Base-by-base conservation (phyloP, 805 yeast genomes). In the Lipomyces sp. region DNA sequence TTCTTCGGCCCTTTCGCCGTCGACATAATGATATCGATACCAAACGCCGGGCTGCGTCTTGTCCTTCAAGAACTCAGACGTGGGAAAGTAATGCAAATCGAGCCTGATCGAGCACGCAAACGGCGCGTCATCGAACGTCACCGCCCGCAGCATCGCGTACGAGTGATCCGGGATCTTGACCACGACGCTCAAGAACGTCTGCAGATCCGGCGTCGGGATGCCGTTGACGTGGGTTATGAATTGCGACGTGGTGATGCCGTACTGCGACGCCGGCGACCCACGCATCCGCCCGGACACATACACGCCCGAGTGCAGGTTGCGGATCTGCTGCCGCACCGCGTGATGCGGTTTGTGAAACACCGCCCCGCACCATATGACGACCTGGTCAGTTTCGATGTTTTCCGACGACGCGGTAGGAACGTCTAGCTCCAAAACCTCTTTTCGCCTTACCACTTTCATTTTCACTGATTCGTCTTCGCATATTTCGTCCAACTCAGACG, bases 191-290 rank as follows among this genome's bases (percentile, higher is more conserved):
- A 85, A 70, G 61, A 90, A 89, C 2, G 81, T 73, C 26, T 80
- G 83, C 49, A 90, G 66, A 39, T 82, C 85, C 7, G 81, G 80
- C 0, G 95, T 86, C 42, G 83, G 80, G 16, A 70, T 63, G 47
- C 86, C 95, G 65, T 89, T 86, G 39, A 89, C 87, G 65, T 88
- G 96, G 1, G 97, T 89, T 50, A 89, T 84, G 72, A 88, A 89
- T 61, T 84, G 83, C 2, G 95, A 85, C 2, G 86, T 77, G 19
- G 82, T 79, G 51, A 90, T 77, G 13, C 86, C 86, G 65, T 85
- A 88, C 63, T 85, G 90, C 49, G 81, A 76, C 16, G 93, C 93
- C 6, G 96, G 96, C 0, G 95, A 86, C 5, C 96, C 95, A 33
- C 80, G 76, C 38, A 82, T 76, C 63, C 85, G 78, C 22, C 81